Conservation (phyloP, 164 flowering plant species). For the Berberis thunbergii region DNA sequence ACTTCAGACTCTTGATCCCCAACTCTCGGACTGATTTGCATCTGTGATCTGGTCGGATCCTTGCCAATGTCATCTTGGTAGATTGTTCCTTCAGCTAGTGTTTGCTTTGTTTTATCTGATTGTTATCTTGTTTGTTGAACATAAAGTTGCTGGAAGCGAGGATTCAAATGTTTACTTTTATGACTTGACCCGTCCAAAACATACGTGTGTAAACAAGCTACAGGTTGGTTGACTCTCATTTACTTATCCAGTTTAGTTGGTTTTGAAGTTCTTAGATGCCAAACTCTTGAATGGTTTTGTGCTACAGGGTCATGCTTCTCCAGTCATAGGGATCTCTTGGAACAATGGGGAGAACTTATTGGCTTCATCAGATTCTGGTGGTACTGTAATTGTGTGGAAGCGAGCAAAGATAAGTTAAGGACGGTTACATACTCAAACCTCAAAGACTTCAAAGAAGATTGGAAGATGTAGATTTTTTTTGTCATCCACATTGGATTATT, state of each 20-base stretch:
- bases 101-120: background rate
- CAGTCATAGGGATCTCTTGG: constrained; percentile 83
- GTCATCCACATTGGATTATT: no score
- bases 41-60: no score
- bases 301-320: constrained; percentile 82
- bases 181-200: constrained; percentile 87
- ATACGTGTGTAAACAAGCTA: constrained; percentile 90
- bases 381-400: constrained; percentile 95
- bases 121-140: constrained; percentile 3
- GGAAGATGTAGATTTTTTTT: background rate
- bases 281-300: background rate
- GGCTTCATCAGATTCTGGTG: constrained; percentile 95
- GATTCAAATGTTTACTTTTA: constrained; percentile 96
- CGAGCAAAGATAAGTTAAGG: constrained; percentile 53
- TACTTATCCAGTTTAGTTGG: background rate
- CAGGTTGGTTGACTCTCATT: constrained; percentile 41
- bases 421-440: background rate
- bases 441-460: background rate
- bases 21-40: no score
- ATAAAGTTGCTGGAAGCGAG: constrained; percentile 89
- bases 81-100: background rate
- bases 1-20: no score
- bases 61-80: no score
- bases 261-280: background rate
- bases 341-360: constrained; percentile 93